Percentiles rank a stretch among this genome's conserved stretches.
Conservation (phyloP, 495 filamentous ascomycete species). For the Hyaloscypha variabilis region DNA sequence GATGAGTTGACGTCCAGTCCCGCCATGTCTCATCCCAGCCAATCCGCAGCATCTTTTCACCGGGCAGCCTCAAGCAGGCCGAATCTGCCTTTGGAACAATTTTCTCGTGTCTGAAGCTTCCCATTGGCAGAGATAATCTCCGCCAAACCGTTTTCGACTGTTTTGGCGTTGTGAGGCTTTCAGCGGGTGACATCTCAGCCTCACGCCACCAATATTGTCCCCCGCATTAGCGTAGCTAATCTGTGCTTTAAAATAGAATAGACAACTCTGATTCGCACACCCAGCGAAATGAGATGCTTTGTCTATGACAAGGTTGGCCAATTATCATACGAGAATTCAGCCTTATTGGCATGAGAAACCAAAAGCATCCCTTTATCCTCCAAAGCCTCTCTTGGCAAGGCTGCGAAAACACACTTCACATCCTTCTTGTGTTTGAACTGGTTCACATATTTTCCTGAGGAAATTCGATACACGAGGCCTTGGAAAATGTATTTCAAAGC, state of each 20-base stretch:
- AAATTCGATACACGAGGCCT: too few species aligned
- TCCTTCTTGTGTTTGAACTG: too few species aligned
- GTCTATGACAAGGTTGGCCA: too few species aligned
- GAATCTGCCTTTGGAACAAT: background rate
- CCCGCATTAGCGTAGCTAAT: background rate
- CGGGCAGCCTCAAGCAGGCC: background rate
- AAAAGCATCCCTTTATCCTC: background rate
- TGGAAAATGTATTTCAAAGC: too few species aligned
- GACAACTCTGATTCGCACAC: background rate
- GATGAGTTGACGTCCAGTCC: too few species aligned
- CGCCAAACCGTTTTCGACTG: background rate
- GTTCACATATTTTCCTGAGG: too few species aligned
- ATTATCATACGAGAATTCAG: background rate
- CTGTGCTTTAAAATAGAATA: background rate
- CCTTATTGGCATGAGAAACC: background rate
- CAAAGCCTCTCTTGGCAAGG: background rate
- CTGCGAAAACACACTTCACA: too few species aligned
- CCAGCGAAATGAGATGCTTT: background rate
- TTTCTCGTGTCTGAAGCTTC: background rate
- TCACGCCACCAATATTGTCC: constrained; percentile 10
- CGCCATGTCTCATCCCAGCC: background rate
- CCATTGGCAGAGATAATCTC: background rate
- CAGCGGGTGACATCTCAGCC: background rate
- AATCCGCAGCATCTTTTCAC: background rate
- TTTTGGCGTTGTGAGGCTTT: background rate